A percentile compares a stretch with the other conserved stretches of the same genome.
phyloP scores from a whole-genome alignment of 257 asterid genomes.

The Solanum sejunctum region DNA sequence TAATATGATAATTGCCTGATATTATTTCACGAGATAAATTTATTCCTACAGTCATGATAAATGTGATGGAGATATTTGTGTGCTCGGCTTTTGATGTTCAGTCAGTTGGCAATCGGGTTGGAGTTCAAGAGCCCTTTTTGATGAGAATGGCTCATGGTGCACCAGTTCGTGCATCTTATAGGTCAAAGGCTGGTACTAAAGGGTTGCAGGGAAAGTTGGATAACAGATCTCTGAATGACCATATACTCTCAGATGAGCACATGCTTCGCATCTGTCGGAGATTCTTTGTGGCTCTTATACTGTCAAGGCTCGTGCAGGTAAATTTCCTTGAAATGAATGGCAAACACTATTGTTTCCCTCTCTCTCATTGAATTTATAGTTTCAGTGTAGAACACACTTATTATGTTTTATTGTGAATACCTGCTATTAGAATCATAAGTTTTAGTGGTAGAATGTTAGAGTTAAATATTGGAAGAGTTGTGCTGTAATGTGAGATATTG shows the following conservation, averaged over 20 bases:
- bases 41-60: neutral
- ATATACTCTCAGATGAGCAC: constrained; percentile 60
- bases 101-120: constrained; percentile 96
- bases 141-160: constrained; percentile 99
- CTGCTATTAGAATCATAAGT: neutral
- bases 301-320: constrained; percentile 96
- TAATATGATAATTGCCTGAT: neutral
- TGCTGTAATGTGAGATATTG: neutral
- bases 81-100: constrained; percentile 25
- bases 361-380: neutral
- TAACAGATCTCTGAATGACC: constrained; percentile 25
- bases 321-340: neutral
- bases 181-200: constrained; percentile 39
- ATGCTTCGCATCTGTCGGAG: constrained; percentile 83
- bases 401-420: neutral
- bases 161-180: constrained; percentile 38
- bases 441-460: neutral
- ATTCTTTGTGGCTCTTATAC: constrained; percentile 82
- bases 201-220: constrained; percentile 38
- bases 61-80: neutral
- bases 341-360: neutral
- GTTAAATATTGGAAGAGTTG: neutral
- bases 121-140: constrained; percentile 88
- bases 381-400: neutral
- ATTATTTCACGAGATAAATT: neutral